phyloP scores from a whole-genome alignment of 306 rosid genomes.

The Quercus engelmannii region DNA sequence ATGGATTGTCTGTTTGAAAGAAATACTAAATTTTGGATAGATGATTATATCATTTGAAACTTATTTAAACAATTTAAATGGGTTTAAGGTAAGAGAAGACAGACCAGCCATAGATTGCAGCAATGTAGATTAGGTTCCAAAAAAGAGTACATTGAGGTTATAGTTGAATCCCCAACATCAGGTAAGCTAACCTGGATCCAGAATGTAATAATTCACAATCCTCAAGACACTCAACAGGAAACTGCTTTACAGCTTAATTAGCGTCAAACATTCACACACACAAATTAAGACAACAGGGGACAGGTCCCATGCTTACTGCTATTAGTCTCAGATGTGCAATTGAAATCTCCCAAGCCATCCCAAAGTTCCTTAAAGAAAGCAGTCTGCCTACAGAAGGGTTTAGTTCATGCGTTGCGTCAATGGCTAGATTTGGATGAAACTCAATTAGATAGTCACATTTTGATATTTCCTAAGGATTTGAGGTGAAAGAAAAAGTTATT shows the following conservation, averaged over 20 bases:
- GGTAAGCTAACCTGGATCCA: constrained; percentile 78
- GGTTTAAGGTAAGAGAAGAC: not conserved
- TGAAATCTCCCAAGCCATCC: constrained; percentile 65
- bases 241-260: not conserved
- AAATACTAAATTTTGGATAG: not conserved
- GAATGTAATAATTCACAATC: not conserved
- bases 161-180: constrained; percentile 58
- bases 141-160: constrained; percentile 59
- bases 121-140: constrained; percentile 58
- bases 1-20: not conserved
- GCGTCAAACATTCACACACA: not conserved
- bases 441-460: not conserved
- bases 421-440: constrained; percentile 6
- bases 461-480: not conserved
- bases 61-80: constrained; percentile 1
- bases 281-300: not conserved
- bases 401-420: constrained; percentile 1
- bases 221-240: constrained; percentile 5
- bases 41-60: constrained; percentile 11
- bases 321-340: constrained; percentile 49
- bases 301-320: constrained; percentile 55
- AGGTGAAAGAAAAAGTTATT: not conserved
- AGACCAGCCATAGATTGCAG: constrained; percentile 88
- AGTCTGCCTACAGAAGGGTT: constrained; percentile 44
- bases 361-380: constrained; percentile 61